These are phyloP conservation scores for Aspergillus hiratsukae DNA, from an alignment of 2,329 filamentous ascomycete species.

Conservation along the genomic window DNA sequence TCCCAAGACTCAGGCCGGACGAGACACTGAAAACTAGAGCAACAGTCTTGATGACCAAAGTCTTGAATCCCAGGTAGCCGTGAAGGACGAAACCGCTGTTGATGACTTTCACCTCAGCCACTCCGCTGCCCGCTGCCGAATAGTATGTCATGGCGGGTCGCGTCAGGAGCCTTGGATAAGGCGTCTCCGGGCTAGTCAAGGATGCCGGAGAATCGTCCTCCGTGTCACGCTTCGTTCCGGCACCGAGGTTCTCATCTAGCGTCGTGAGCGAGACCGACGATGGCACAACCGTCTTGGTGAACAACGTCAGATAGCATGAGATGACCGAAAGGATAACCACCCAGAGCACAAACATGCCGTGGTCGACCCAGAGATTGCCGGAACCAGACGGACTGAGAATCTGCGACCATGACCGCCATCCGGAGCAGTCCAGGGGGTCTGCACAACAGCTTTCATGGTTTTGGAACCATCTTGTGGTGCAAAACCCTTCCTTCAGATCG, in stretches of 20 bases:
- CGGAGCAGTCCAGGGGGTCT: conserved; percentile 50
- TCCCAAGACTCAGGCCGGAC: conserved; percentile 88
- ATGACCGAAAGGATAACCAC: conserved; percentile 66
- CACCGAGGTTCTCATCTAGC: conserved; percentile 86
- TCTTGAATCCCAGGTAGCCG: conserved; percentile 86
- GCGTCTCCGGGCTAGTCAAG: conserved; percentile 37
- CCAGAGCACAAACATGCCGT: conserved; percentile 66
- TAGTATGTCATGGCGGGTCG: conserved; percentile 83
- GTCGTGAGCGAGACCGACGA: conserved; percentile 83
- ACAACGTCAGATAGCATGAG: conserved; percentile 75
- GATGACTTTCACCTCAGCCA: conserved; percentile 95
- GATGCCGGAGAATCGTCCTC: conserved; percentile 42
- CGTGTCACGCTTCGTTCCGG: conserved; percentile 48
- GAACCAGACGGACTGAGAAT: conserved; percentile 51
- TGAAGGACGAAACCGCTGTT: conserved; percentile 97
- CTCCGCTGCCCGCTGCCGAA: conserved; percentile 89
- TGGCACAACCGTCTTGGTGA: conserved; percentile 90
- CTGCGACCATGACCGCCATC: conserved; percentile 64
- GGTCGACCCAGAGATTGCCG: conserved; percentile 65
- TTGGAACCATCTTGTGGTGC: conserved; percentile 64
- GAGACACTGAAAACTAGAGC: conserved; percentile 84
- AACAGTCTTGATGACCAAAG: conserved; percentile 76
- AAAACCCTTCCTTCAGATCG: conserved; percentile 89
- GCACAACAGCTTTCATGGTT: conserved; percentile 65
- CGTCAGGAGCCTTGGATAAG: conserved; percentile 28